phyloP scores from a whole-genome alignment of 257 asterid species.

The Nicotiana otophora region DNA sequence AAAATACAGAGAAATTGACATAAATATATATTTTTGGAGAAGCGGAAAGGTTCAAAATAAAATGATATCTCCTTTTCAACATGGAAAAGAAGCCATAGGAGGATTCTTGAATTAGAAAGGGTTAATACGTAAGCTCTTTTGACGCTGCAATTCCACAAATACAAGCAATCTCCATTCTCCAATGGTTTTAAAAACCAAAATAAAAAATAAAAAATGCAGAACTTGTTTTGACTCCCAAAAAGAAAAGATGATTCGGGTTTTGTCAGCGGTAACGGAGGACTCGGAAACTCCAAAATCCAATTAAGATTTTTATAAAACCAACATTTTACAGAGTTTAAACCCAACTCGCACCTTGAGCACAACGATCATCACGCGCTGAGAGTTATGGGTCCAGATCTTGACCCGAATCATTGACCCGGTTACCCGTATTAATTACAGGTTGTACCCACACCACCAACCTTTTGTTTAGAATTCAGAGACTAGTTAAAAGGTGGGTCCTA shows the following conservation, averaged over 20 bases:
- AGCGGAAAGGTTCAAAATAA: background rate
- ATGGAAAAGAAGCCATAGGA: background rate
- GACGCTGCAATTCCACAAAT: background rate
- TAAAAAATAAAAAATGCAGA: background rate
- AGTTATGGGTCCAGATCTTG: background rate
- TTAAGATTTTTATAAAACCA: constrained; percentile 15
- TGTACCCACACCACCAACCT: constrained; percentile 19
- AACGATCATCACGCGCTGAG: constrained; percentile 5
- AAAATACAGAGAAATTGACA: no score
- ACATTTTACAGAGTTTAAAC: background rate
- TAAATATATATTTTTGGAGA: background rate
- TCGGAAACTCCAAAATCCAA: constrained; percentile 37
- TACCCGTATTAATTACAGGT: constrained; percentile 21
- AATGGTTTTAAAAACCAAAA: background rate
- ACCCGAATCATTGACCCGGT: background rate
- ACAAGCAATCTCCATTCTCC: constrained; percentile 10
- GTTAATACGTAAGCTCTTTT: constrained; percentile 3
- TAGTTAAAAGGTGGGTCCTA: constrained; percentile 13
- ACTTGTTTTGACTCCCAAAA: background rate
- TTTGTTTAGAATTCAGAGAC: constrained; percentile 17
- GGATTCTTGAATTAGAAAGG: background rate
- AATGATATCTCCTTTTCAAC: constrained; percentile 5
- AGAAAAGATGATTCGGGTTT: background rate
- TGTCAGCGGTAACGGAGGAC: constrained; percentile 63
- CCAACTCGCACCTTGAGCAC: background rate